Conservation (phyloP, 768 basidiomycete genomes). For the Boletus rex-veris region DNA sequence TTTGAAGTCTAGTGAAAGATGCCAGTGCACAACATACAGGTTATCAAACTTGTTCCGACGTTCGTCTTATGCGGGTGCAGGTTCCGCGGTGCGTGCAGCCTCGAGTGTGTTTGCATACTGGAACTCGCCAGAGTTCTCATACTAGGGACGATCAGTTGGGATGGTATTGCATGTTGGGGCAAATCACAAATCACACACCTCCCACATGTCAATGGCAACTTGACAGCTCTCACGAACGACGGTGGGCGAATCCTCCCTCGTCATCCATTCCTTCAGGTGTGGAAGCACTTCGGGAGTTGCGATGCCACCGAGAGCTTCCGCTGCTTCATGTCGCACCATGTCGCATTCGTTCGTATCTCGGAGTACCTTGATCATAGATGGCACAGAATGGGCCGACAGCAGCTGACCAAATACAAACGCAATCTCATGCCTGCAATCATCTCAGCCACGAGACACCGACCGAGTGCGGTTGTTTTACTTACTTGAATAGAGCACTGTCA, state of each 20-base stretch:
- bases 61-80: slow-evolving; percentile 12
- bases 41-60: neutral
- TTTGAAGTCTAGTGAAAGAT: neutral
- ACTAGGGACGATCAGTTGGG: slow-evolving; percentile 37
- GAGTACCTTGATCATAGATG: slow-evolving; percentile 78
- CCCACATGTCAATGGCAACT: slow-evolving; percentile 97
- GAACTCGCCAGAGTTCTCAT: slow-evolving; percentile 78
- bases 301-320: slow-evolving; percentile 97
- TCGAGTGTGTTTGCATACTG: slow-evolving; percentile 66
- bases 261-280: slow-evolving; percentile 82
- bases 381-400: slow-evolving; percentile 83
- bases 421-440: slow-evolving; percentile 80
- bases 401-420: slow-evolving; percentile 98
- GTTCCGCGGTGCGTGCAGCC: slow-evolving; percentile 5
- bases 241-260: slow-evolving; percentile 69
- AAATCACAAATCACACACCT: slow-evolving; percentile 50
- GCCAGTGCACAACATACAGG: neutral
- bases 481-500: slow-evolving; percentile 92
- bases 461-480: slow-evolving; percentile 23
- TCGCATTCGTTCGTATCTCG: slow-evolving; percentile 71
- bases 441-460: neutral
- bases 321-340: slow-evolving; percentile 99
- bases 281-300: slow-evolving; percentile 89
- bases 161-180: neutral
- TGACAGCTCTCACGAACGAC: slow-evolving; percentile 96